These are phyloP conservation scores for Plenodomus tracheiphilus DNA, from an alignment of 2,329 filamentous ascomycete genomes.

Conservation along the genomic window DNA sequence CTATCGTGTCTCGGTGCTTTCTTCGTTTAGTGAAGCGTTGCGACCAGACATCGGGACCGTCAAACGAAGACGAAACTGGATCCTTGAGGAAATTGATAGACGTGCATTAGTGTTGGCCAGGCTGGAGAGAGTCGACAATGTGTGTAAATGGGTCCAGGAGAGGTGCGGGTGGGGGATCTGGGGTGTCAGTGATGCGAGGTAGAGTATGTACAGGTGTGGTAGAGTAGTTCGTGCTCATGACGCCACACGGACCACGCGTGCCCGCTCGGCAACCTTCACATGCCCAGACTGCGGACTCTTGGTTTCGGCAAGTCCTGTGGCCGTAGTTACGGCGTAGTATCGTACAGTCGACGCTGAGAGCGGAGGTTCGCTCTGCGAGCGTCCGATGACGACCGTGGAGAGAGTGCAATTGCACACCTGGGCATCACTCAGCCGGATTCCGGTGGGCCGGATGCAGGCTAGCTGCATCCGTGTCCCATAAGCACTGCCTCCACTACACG, in stretches of 20 bases:
- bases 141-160: background rate
- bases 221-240: background rate
- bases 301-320: too few species aligned
- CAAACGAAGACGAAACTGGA: constrained; percentile 18
- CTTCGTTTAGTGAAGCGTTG: background rate
- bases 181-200: background rate
- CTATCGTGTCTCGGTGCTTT: too few species aligned
- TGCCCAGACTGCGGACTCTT: background rate
- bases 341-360: background rate
- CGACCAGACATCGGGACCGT: constrained; percentile 7
- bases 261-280: background rate
- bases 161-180: background rate
- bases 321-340: background rate
- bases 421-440: constrained; percentile 5
- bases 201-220: too few species aligned
- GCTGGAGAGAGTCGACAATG: background rate
- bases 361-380: constrained; percentile 6
- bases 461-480: constrained; percentile 6
- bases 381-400: constrained; percentile 2
- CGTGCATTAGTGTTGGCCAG: constrained; percentile 16
- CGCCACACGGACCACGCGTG: background rate
- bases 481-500: constrained; percentile 23
- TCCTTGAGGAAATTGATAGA: constrained; percentile 5
- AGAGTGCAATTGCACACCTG: background rate
- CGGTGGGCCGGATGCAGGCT: constrained; percentile 9